Evolutionary conservation across 2,329 filamentous ascomycete species (phyloP), one percentile per base, ranked within the genome.

Genomic region (Beauveria scarabaeidicola): DNA sequence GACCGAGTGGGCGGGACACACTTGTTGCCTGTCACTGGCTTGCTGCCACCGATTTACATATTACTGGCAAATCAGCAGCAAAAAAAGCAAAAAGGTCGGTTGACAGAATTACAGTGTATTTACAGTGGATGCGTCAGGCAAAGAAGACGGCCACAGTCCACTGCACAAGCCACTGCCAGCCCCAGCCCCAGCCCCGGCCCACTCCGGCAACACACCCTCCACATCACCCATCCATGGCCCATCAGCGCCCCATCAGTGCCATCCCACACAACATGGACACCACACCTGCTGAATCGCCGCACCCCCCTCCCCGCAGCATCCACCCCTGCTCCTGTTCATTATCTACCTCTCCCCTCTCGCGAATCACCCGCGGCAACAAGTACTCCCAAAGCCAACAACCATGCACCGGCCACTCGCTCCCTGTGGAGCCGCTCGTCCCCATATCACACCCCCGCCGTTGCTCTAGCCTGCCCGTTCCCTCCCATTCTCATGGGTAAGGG

Each of bases 401-500:
- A 27, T 25, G 21, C 54, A 23, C 44, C 54, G 53, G 53, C 53
- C 53, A 47, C 40, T 56, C 19, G 53, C 53, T 46, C 29, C 41
- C 19, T 46, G 53, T 56, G 53, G 53, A 56, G 53, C 53, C 53
- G 53, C 41, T 29, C 19, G 21, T 43, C 41, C 15, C 27, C 43
- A n/a, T 6, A 19, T 7, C 36, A 27, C 46, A 50, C 52, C 21
- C 54, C 56, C 66, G 53, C 64, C 65, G 70, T 72, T 65, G 13
- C 10, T 47, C 21, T 72, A 72, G 60, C 60, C 56, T 36, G 66
- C 68, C 70, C 70, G 70, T 73, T 73, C 69, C 68, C 72, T 72
- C 67, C 69, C 68, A 68, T 71, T 70, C 63, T 70, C 69, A 68
- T 76, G 74, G 74, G 74, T 76, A 66, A 76, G 74, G 74, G 69